Evolutionary conservation across 495 filamentous ascomycete species (phyloP).

Genomic region (Collariella sp.): DNA sequence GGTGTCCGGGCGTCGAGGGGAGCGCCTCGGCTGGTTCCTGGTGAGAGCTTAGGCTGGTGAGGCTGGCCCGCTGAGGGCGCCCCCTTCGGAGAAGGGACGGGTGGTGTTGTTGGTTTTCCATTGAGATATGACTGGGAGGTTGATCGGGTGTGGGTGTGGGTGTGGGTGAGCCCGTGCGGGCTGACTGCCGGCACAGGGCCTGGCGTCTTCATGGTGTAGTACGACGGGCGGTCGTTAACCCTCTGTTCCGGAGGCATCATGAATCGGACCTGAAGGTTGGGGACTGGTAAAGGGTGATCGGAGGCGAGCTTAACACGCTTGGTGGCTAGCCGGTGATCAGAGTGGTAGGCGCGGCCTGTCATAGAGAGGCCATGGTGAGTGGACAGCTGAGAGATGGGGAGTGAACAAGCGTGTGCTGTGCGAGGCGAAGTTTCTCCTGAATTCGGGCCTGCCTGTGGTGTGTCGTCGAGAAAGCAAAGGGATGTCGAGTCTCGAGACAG

Average conservation of each 20-base stretch:
- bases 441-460: no score
- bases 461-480: no score
- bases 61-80: slow-evolving; percentile 39
- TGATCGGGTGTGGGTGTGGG: slow-evolving; percentile 35
- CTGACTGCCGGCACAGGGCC: slow-evolving; percentile 31
- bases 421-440: not conserved
- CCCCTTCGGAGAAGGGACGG: slow-evolving; percentile 34
- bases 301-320: not conserved
- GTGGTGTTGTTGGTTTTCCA: slow-evolving; percentile 32
- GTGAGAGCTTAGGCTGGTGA: slow-evolving; percentile 33
- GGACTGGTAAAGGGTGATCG: not conserved
- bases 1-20: slow-evolving; percentile 37
- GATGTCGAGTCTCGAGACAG: no score
- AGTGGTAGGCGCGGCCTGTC: not conserved
- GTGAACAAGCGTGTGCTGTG: not conserved
- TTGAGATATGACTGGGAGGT: slow-evolving; percentile 33
- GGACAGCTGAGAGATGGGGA: not conserved
- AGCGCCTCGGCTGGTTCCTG: slow-evolving; percentile 21
- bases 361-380: slow-evolving; percentile 2
- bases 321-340: not conserved
- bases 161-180: slow-evolving; percentile 32
- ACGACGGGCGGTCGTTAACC: slow-evolving; percentile 28
- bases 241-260: slow-evolving; percentile 21
- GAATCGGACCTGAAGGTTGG: no score
- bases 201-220: slow-evolving; percentile 44